Conservation (phyloP, 768 basidiomycete genomes). For the Lactifluus rugatus region DNA sequence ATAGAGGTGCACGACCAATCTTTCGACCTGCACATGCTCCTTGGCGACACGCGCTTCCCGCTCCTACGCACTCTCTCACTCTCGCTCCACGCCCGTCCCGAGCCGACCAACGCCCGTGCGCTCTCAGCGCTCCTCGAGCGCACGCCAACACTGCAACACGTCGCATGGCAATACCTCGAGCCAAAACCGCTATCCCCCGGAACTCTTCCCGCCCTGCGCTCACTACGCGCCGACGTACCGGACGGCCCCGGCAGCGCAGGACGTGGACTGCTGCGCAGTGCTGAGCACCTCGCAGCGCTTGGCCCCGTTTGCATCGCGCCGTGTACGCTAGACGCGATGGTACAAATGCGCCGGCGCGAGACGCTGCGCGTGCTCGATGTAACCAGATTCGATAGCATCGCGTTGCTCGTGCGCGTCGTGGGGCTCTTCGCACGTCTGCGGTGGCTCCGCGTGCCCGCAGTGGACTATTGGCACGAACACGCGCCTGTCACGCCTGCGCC, state of each 20-base stretch:
- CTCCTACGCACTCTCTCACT: background rate
- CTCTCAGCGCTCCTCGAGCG: background rate
- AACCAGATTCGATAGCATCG: background rate
- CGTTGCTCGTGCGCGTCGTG: background rate
- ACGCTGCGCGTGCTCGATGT: background rate
- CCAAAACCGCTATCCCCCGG: background rate
- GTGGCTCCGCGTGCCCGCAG: background rate
- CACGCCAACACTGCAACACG: background rate
- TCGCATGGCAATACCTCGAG: background rate
- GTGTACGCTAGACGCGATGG: background rate
- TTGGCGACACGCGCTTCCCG: background rate
- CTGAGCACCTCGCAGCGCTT: background rate
- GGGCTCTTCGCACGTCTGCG: background rate
- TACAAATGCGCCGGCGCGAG: background rate
- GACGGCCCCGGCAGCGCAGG: background rate
- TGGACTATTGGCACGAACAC: constrained; percentile 5
- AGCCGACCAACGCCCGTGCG: background rate
- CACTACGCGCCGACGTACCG: background rate
- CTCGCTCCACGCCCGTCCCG: background rate
- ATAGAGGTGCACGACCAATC: constrained; percentile 30
- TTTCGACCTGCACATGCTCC: background rate
- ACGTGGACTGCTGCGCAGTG: background rate
- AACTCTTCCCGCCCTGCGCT: constrained; percentile 18
- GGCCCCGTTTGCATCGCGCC: background rate
- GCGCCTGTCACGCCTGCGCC: background rate